A percentile compares a stretch with the other conserved stretches of the same genome.
These are phyloP conservation scores for Chlamydomonas sp. DNA, from an alignment of 139 green algal species.

Conservation along the genomic window DNA sequence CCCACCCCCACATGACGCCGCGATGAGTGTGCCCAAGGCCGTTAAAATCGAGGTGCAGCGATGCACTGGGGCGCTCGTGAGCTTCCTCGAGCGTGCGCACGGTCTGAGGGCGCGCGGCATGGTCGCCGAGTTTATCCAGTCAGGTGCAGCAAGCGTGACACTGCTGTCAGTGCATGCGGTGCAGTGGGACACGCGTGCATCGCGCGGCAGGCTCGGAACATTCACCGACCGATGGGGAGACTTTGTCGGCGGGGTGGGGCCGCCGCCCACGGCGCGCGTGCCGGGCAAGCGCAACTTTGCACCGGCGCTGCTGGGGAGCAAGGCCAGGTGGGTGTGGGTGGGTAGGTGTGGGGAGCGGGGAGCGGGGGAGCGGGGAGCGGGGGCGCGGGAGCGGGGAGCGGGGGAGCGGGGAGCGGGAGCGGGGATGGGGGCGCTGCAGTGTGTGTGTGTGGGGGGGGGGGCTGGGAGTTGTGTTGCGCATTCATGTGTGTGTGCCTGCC, in stretches of 20 bases:
- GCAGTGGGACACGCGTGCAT: constrained; percentile 26
- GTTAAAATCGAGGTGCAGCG: constrained; percentile 11
- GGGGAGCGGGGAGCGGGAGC: too few species aligned
- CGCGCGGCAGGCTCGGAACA: constrained; percentile 28
- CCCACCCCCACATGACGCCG: not conserved
- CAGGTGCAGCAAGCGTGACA: not conserved
- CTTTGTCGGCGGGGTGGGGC: constrained; percentile 26
- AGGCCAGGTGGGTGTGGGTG: too few species aligned
- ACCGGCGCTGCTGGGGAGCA: constrained; percentile 11
- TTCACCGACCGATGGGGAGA: constrained; percentile 40
- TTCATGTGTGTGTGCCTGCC: too few species aligned
- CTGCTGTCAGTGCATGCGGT: constrained; percentile 31
- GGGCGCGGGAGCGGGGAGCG: too few species aligned
- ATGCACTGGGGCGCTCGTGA: constrained; percentile 5
- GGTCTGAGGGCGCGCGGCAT: constrained; percentile 24
- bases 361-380: too few species aligned
- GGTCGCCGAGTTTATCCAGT: constrained; percentile 29
- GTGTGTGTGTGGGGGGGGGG: too few species aligned
- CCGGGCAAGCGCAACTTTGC: constrained; percentile 16
- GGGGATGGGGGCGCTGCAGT: too few species aligned
- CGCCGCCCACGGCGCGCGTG: constrained; percentile 24
- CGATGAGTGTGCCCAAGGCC: not conserved
- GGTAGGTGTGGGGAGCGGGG: too few species aligned
- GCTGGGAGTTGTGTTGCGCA: too few species aligned
- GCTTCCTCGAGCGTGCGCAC: constrained; percentile 33